Conservation (phyloP, 768 basidiomycete species). For the Trametes villosa region DNA sequence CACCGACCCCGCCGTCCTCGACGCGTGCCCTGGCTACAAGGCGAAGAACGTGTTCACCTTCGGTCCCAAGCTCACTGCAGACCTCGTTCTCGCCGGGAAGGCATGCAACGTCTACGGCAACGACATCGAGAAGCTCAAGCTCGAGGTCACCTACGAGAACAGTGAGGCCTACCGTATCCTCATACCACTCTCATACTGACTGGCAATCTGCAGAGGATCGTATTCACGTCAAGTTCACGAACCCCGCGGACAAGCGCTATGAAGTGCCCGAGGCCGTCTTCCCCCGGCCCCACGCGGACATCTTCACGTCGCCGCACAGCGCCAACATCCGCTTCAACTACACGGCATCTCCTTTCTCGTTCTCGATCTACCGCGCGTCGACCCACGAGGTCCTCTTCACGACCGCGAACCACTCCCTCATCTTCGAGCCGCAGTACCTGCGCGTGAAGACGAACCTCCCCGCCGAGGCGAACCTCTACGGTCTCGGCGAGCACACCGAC, state of each 20-base stretch:
- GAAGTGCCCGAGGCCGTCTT: slow-evolving; percentile 68
- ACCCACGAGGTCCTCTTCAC: slow-evolving; percentile 63
- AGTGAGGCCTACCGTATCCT: slow-evolving; percentile 37
- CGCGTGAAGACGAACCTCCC: slow-evolving; percentile 70
- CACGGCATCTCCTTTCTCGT: slow-evolving; percentile 62
- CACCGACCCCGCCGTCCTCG: slow-evolving; percentile 41
- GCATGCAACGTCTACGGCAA: slow-evolving; percentile 64
- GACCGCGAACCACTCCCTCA: slow-evolving; percentile 60
- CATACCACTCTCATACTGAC: background rate
- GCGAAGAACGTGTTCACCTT: slow-evolving; percentile 47
- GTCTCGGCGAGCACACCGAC: slow-evolving; percentile 76
- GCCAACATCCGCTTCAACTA: slow-evolving; percentile 63
- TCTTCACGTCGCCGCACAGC: slow-evolving; percentile 29
- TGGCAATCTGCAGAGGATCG: slow-evolving; percentile 46
- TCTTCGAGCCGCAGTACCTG: slow-evolving; percentile 80
- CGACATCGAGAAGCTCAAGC: slow-evolving; percentile 51
- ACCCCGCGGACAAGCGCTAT: slow-evolving; percentile 53
- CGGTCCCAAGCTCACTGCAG: slow-evolving; percentile 50
- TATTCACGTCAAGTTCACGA: slow-evolving; percentile 67
- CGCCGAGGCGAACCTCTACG: slow-evolving; percentile 69
- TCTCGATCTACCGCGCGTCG: slow-evolving; percentile 54
- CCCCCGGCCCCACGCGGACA: slow-evolving; percentile 50
- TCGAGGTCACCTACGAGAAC: slow-evolving; percentile 64
- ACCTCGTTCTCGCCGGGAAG: slow-evolving; percentile 53
- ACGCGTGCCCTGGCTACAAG: slow-evolving; percentile 65